Conservation (phyloP, 345 rosid species). For the Citrus hindsii region DNA sequence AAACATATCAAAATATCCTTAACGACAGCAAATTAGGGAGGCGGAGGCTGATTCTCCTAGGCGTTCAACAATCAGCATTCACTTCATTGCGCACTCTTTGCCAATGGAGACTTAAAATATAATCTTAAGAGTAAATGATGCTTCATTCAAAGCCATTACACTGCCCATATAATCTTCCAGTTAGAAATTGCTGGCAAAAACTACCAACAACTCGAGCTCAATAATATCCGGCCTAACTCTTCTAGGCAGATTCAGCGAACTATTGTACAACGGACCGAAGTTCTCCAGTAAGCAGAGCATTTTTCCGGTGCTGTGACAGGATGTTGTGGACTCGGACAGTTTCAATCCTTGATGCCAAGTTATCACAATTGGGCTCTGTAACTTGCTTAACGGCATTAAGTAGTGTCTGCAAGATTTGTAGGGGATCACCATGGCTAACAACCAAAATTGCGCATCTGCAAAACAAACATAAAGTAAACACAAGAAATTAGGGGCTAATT, state of each 20-base stretch:
- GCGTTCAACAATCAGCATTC: background rate
- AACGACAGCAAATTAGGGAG: background rate
- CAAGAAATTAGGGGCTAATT: background rate
- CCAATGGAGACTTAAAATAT: background rate
- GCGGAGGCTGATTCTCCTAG: background rate
- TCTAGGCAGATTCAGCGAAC: background rate
- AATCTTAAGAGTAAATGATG: background rate
- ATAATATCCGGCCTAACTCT: background rate
- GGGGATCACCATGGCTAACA: constrained; percentile 91
- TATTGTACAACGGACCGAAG: constrained; percentile 48
- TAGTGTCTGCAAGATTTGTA: constrained; percentile 83
- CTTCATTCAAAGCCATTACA: background rate
- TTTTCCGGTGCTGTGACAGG: constrained; percentile 80
- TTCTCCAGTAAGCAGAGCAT: constrained; percentile 71
- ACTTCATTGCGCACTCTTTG: background rate
- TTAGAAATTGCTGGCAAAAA: background rate
- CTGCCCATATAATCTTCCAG: background rate
- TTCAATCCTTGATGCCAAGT: constrained; percentile 42
- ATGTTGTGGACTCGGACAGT: constrained; percentile 43
- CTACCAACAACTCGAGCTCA: background rate
- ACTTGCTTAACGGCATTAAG: constrained; percentile 49
- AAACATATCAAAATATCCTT: background rate
- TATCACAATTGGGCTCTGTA: constrained; percentile 13
- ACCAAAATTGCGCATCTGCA: constrained; percentile 61
- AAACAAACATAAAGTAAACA: background rate